Evolutionary conservation across 768 basidiomycete species (phyloP), one percentile per base, ranked within the genome.

Genomic region (Mycena albidolilacea): DNA sequence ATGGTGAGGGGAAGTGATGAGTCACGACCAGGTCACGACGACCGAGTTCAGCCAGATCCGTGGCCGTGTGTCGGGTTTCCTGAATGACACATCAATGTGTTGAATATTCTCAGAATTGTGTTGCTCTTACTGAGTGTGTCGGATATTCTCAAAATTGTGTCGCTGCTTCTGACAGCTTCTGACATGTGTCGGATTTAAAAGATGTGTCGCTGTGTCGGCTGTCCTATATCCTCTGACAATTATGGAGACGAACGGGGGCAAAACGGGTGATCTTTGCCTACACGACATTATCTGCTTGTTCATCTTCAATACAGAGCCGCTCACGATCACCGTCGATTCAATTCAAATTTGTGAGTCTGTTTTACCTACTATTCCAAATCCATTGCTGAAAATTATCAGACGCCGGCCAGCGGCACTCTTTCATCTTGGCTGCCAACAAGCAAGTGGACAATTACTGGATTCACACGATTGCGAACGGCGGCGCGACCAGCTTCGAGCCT

Each of bases 361-460:
- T 54, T 54, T 30, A 12, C 23, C 23, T 54, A 19, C 52, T 7
- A 3, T 7, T 21, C 19, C 52, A 23, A 30, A 30, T 12, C 23
- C 7, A 30, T 19, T 11, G 10, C 11, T 8, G n/a, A 50, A 50
- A 9, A 2, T 2, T 7, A 23, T 54, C 52, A 75, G 73, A 52
- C 61, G 62, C 73, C 7, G 86, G 79, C 38, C 85, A 85, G 67
- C 81, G 86, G 5, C 86, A 87, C 65, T 87, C 86, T 12, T 79
- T 79, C 46, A 81, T 90, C 12, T 76, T 90, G 17, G 81, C 78
- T 15, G 87, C 89, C n/a, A 78, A 88, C 74, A 84, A 89, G 63
- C 74, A 82, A 0, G 75, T 86, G 35, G 83, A 79, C 2, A 92
- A 90, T 76, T 92, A 91, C 78, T 91, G 85, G 85, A 80, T 87